Conservation (phyloP, 176 grass and related monocot species). For the Carex myosuroides region DNA sequence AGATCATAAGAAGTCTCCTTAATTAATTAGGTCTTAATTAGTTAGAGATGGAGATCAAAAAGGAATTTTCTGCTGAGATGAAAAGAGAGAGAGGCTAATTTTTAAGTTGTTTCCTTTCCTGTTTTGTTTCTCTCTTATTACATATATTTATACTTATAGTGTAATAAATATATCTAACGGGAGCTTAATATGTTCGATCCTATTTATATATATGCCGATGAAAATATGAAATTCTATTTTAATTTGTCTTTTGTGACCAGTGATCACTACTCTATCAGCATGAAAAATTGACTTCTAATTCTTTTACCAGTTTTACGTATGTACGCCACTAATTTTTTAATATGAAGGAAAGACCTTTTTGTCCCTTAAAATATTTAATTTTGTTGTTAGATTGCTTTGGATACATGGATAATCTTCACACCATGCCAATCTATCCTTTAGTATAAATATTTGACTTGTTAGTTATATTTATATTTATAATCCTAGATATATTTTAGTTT, state of each 20-base stretch:
- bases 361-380: background rate
- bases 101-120: constrained; percentile 4
- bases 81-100: constrained; percentile 3
- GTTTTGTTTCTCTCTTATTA: background rate
- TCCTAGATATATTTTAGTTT: background rate
- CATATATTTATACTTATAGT: background rate
- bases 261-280: background rate
- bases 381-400: background rate
- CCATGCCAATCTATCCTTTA: background rate
- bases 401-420: background rate
- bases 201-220: background rate
- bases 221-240: background rate
- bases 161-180: constrained; percentile 6
- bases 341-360: background rate
- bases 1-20: constrained; percentile 34
- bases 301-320: background rate
- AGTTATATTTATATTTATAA: background rate
- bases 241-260: background rate
- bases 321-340: background rate
- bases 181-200: background rate
- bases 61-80: too few relatives aligned
- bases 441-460: background rate
- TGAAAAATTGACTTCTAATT: background rate
- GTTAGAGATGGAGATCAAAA: background rate
- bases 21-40: constrained; percentile 21